Evolutionary conservation across 2,329 filamentous ascomycete genomes (phyloP).

Genomic region (Xylariomycetidae sp.): DNA sequence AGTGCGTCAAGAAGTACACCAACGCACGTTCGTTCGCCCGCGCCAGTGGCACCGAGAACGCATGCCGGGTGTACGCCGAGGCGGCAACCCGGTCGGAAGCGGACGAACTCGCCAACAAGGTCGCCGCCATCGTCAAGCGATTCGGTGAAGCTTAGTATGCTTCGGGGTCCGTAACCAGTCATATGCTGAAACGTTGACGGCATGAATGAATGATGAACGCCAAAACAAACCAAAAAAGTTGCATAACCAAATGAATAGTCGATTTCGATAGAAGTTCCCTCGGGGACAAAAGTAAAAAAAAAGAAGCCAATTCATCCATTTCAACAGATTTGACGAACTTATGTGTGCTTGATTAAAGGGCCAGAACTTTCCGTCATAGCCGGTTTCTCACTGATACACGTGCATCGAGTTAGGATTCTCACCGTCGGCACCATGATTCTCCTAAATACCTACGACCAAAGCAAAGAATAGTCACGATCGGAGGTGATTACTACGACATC

Average conservation of each 20-base stretch:
- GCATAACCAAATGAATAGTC: constrained; percentile 2
- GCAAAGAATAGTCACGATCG: too few species aligned
- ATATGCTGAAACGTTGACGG: constrained; percentile 1
- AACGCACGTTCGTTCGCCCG: constrained; percentile 86
- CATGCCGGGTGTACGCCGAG: constrained; percentile 92
- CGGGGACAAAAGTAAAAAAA: too few species aligned
- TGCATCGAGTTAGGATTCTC: too few species aligned
- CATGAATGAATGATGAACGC: constrained; percentile 10
- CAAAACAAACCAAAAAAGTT: constrained; percentile 9
- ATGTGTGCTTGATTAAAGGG: too few species aligned
- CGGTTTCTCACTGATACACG: too few species aligned
- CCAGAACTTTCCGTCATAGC: too few species aligned
- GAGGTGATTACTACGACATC: too few species aligned
- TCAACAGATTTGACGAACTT: neutral
- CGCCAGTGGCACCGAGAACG: constrained; percentile 92
- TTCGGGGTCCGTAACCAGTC: too few species aligned
- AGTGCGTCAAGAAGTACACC: constrained; percentile 82
- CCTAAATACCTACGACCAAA: too few species aligned
- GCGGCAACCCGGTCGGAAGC: constrained; percentile 84
- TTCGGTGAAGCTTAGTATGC: too few species aligned
- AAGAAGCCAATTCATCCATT: neutral
- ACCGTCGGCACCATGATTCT: too few species aligned
- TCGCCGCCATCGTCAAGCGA: constrained; percentile 68
- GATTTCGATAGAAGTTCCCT: too few species aligned
- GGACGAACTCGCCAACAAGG: constrained; percentile 81